phyloP scores from a whole-genome alignment of 768 basidiomycete species.

The Agaricus bisporus region DNA sequence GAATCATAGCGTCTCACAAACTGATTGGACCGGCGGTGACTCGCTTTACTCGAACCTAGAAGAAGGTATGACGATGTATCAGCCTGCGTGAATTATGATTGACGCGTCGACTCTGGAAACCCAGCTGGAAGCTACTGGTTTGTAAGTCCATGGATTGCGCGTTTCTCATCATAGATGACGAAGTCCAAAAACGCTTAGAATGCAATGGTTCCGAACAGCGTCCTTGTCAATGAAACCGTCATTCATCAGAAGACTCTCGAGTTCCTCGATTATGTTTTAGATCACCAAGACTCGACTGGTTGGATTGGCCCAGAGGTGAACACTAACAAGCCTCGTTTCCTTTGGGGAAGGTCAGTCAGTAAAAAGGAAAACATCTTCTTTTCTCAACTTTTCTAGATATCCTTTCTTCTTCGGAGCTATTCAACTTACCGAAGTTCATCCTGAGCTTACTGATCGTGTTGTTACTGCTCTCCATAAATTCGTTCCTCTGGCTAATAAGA shows the following conservation, averaged over 20 bases:
- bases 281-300: conserved; percentile 45
- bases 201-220: conserved; percentile 46
- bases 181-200: conserved; percentile 24
- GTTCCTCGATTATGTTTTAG: conserved; percentile 45
- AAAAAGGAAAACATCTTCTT: not conserved
- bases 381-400: conserved; percentile 26
- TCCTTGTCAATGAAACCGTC: conserved; percentile 37
- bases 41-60: conserved; percentile 36
- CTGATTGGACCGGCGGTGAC: conserved; percentile 36
- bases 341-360: conserved; percentile 43
- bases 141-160: conserved; percentile 26
- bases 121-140: conserved; percentile 56
- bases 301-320: conserved; percentile 53
- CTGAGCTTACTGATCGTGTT: conserved; percentile 36
- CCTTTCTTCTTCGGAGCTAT: conserved; percentile 56
- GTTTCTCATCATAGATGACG: not conserved
- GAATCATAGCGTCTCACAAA: conserved; percentile 27
- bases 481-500: conserved; percentile 43
- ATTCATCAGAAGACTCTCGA: conserved; percentile 41
- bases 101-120: not conserved
- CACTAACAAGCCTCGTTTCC: conserved; percentile 44
- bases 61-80: conserved; percentile 24
- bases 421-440: conserved; percentile 45
- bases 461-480: conserved; percentile 49
- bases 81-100: not conserved